Evolutionary conservation across 106 monocot species (phyloP).

Genomic region (Iris macrosiphon): DNA sequence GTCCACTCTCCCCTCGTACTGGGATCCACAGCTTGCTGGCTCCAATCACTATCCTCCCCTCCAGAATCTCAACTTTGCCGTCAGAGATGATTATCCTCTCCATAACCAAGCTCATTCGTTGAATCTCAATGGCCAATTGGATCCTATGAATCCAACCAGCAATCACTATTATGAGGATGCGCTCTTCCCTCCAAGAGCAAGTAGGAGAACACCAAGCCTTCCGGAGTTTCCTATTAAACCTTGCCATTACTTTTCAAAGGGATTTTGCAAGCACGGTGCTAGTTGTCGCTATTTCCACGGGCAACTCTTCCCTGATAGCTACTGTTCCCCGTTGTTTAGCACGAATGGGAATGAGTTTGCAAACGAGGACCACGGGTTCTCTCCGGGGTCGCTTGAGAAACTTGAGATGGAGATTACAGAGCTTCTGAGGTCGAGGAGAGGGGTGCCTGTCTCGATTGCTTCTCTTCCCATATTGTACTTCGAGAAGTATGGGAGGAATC

Average conservation of each 20-base stretch:
- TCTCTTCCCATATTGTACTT: conserved; percentile 57
- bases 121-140: conserved; percentile 13
- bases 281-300: conserved; percentile 68
- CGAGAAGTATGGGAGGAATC: conserved; percentile 60
- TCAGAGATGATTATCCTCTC: not conserved
- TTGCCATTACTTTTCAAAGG: conserved; percentile 56
- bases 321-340: not conserved
- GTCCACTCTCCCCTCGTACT: conserved; percentile 3
- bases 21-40: conserved; percentile 10
- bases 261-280: conserved; percentile 65
- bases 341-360: conserved; percentile 19
- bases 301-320: not conserved
- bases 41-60: conserved; percentile 4
- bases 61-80: conserved; percentile 12
- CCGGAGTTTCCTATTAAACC: conserved; percentile 25
- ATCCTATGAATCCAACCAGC: not conserved
- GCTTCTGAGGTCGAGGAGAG: conserved; percentile 44
- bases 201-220: conserved; percentile 23
- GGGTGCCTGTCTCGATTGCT: conserved; percentile 50
- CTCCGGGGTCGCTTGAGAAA: conserved; percentile 43
- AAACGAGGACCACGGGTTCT: conserved; percentile 30
- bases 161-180: conserved; percentile 15
- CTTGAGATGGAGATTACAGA: conserved; percentile 77
- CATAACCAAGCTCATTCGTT: conserved; percentile 10
- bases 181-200: not conserved